Evolutionary conservation across 2,329 filamentous ascomycete genomes (phyloP), one percentile per base, ranked within the genome.

Genomic region (Cladophialophora carrionii): DNA sequence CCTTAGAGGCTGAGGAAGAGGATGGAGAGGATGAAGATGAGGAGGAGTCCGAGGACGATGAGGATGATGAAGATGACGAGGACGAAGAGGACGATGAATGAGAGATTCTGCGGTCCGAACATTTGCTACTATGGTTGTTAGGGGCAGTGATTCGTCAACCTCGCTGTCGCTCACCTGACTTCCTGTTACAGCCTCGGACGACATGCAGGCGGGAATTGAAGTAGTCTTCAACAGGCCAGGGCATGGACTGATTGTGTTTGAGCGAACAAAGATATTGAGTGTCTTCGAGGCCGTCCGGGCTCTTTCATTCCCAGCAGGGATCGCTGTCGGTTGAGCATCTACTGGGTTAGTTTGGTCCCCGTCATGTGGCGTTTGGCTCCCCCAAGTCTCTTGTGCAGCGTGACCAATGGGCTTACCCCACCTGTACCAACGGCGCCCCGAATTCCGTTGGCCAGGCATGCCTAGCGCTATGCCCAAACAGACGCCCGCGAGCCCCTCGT

Each of bases 1-100:
- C 73, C 46, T 81, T 83, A 68, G 81, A 81, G 63, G 74, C 80
- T 52, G 77, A 81, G 14, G 79, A 81, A 7, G 78, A 79, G 51
- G 78, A 71, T 41, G 71, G 72, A 8, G 69, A 70, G 3, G 64
- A 71, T 1, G 70, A 68, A 20, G 67, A 70, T 3, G 66, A 69
- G 7, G 68, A 70, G 2, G 69, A 71, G 7, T 69, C 71, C 22
- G 68, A 68, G n/a, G 70, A 71, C 0, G 67, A 70, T 10, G 69
- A 70, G 5, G 65, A 68, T 4, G 70, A 71, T 3, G 70, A 72
- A 14, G 68, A 69, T 17, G 69, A 67, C 49, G 67, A 70, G 2
- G 65, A 69, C 31, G 55, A 61, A 5, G 62, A 63, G 24, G 57
- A 61, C n/a, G 17, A 26, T 22, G 41, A 52, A 24, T 60, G 57